Conservation (phyloP, 2,329 filamentous ascomycete genomes). For the Drechslerella coelobrocha region DNA sequence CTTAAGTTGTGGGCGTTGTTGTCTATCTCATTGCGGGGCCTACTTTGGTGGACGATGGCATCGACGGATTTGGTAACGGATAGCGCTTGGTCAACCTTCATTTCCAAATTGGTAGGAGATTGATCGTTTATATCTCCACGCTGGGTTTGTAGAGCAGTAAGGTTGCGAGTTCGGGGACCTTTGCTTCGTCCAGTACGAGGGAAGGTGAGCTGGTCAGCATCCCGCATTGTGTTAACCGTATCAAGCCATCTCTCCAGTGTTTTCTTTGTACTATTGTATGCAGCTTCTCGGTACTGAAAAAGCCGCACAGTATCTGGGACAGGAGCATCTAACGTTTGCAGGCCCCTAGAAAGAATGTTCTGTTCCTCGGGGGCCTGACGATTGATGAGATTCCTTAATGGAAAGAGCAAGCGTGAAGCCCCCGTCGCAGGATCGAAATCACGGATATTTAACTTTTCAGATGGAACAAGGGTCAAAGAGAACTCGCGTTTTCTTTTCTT, state of each 20-base stretch:
- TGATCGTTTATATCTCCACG: constrained; percentile 68
- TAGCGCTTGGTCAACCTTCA: constrained; percentile 8
- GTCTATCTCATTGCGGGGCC: constrained; percentile 65
- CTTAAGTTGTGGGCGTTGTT: constrained; percentile 75
- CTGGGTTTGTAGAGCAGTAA: not conserved
- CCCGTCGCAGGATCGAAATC: constrained; percentile 9
- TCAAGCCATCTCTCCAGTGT: constrained; percentile 90
- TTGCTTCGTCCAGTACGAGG: constrained; percentile 75
- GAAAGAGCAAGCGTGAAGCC: constrained; percentile 56
- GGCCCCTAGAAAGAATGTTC: constrained; percentile 49
- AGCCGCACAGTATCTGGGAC: constrained; percentile 86
- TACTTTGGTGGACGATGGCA: constrained; percentile 60
- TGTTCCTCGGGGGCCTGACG: not conserved
- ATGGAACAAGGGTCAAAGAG: not conserved
- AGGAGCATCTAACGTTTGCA: constrained; percentile 76
- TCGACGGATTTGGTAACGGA: not conserved
- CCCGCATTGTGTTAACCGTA: constrained; percentile 90
- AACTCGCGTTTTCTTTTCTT: constrained; percentile 40
- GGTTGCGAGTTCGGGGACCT: constrained; percentile 60
- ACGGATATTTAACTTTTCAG: constrained; percentile 4
- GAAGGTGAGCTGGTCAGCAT: constrained; percentile 88
- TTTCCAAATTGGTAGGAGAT: constrained; percentile 55
- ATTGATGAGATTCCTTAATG: constrained; percentile 5
- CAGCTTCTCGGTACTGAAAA: constrained; percentile 77
- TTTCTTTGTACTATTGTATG: constrained; percentile 89